Base-by-base conservation (phyloP, 1,284 basidiomycete genomes). In the Fistulinella cinereoalba region DNA sequence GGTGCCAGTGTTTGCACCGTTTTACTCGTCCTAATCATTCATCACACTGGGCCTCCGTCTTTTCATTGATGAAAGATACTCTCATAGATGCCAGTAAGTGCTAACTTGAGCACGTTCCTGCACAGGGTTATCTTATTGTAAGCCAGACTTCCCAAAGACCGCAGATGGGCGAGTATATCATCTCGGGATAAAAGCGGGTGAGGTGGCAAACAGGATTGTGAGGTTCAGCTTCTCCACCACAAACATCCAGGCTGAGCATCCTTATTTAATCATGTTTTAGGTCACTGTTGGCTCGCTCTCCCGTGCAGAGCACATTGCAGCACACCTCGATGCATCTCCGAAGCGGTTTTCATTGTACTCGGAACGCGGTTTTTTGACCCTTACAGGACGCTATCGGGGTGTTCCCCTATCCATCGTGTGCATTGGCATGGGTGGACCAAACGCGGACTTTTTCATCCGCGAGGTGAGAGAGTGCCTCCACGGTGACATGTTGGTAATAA, bases 381-480 rank as follows among this genome's bases (percentile, higher is more conserved):
- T 90, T 52, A 92, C 89, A 4, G 90, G 90, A 11, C 74, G 81
- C 31, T 92, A 83, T 71, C 74, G 77, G 37, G 79, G 78, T 37
- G 66, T 77, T 4, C 87, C 88, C 6, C 64, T 92, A 27, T 86
- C 83, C 12, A 78, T 92, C 44, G 73, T 90, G 37, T 85, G 84
- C 50, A 91, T 91, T 47, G 90, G 90, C 9, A 92, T 92, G 90
- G 89, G 89, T 18, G 72, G 71, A 50, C 78, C 88, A 2, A 88
- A 87, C 64, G 85, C 85, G 66, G 89, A 92, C 66, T 92, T 92
- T 67, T 89, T 92, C 64, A 77, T 92, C 13, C 79, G 90, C 52
- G 90, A 92, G 69, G 80, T 79, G 15, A 76, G 89, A 47, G 90
- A 92, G 60, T 85, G 85, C 54, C 67, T 91, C 33, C 71, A 68